Evolutionary conservation across 306 rosid species (phyloP).

Genomic region (Adenanthera pavonina): DNA sequence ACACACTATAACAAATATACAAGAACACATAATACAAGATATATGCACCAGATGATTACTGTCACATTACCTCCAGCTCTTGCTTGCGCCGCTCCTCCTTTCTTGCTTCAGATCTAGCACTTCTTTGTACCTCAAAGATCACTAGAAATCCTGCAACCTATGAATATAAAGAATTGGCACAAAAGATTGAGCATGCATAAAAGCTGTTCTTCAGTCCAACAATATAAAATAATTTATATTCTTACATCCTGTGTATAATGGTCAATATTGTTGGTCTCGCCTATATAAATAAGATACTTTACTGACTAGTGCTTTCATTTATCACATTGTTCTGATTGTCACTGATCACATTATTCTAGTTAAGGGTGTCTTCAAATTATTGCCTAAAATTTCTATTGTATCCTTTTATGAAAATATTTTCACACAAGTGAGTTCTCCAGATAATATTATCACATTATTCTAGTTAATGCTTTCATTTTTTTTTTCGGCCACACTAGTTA

Average conservation of each 20-base stretch:
- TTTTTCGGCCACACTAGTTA: not conserved
- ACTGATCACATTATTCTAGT: not conserved
- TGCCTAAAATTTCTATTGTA: not conserved
- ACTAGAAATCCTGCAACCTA: conserved; percentile 85
- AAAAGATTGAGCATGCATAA: not conserved
- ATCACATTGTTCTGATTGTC: not conserved
- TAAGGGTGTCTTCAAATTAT: not conserved
- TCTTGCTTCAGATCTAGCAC: conserved; percentile 89
- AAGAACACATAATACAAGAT: not conserved
- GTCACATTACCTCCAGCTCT: conserved; percentile 75
- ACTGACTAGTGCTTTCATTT: not conserved
- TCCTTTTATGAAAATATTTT: not conserved
- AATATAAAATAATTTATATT: conserved; percentile 20
- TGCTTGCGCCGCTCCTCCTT: conserved; percentile 84
- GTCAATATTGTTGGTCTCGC: not conserved
- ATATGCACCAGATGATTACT: not conserved
- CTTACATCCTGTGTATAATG: conserved; percentile 4
- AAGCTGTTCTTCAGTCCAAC: conserved; percentile 29
- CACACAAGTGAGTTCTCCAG: not conserved
- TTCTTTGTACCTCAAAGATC: conserved; percentile 91
- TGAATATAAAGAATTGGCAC: conserved; percentile 32
- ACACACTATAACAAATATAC: not conserved
- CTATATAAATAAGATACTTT: not conserved
- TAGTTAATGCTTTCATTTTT: not conserved
- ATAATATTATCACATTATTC: too few relatives aligned